These are phyloP conservation scores for Mycothermus thermophilus DNA, from an alignment of 495 filamentous ascomycete species.

Conservation along the genomic window DNA sequence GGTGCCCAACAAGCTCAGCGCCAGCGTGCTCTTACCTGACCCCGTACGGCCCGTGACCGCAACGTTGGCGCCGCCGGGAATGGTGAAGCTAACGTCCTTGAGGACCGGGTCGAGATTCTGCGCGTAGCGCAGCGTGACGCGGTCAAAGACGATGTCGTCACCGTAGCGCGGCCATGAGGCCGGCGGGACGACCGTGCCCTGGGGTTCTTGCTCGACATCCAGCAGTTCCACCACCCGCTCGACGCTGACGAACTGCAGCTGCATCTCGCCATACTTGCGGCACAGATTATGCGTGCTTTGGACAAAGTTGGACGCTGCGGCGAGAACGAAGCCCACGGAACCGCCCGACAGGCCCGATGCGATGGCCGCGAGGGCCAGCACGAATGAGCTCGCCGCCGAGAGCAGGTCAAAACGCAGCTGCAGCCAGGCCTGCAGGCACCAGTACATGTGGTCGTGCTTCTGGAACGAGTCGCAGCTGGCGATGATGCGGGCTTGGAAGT, in stretches of 20 bases:
- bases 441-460: conserved; percentile 89
- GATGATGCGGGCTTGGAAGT: conserved; percentile 65
- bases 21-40: conserved; percentile 49
- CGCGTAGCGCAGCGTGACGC: conserved; percentile 66
- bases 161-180: conserved; percentile 58
- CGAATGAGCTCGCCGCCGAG: conserved; percentile 55
- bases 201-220: conserved; percentile 56
- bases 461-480: conserved; percentile 68
- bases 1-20: conserved; percentile 41
- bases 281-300: conserved; percentile 57
- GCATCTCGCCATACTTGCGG: conserved; percentile 60
- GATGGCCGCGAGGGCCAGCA: conserved; percentile 55
- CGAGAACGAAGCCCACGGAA: conserved; percentile 61
- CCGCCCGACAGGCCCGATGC: conserved; percentile 56
- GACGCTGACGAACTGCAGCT: conserved; percentile 83
- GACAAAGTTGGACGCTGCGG: conserved; percentile 49
- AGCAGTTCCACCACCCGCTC: conserved; percentile 70
- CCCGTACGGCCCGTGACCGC: conserved; percentile 51
- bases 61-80: conserved; percentile 60
- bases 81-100: conserved; percentile 45
- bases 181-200: conserved; percentile 51
- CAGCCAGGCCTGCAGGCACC: conserved; percentile 72
- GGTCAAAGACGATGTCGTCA: conserved; percentile 58
- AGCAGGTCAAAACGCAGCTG: conserved; percentile 62
- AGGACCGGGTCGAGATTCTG: conserved; percentile 59